phyloP scores from a whole-genome alignment of 116 monocot genomes.

The Zostera marina region DNA sequence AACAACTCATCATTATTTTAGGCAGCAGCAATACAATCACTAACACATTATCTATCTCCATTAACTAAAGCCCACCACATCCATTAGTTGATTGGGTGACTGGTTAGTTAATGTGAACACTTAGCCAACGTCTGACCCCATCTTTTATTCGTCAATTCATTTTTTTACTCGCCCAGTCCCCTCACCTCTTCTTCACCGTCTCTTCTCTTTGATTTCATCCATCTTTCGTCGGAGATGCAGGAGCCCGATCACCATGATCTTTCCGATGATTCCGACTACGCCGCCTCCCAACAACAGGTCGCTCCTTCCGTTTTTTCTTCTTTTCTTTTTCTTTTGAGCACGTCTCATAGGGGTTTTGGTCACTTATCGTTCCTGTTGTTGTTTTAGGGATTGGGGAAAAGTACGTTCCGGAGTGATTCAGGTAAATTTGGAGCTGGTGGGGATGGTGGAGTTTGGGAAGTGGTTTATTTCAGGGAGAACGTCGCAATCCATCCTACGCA shows the following conservation, averaged over 20 bases:
- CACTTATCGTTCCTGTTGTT: constrained; percentile 1
- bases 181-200: too few relatives aligned
- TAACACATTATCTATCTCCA: too few relatives aligned
- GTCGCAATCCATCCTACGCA: constrained; percentile 76
- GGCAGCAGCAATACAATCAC: too few relatives aligned
- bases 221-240: constrained; percentile 15
- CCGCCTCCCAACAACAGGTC: constrained; percentile 57
- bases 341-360: neutral
- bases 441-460: constrained; percentile 13
- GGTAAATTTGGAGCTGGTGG: constrained; percentile 6
- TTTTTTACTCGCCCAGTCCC: too few relatives aligned
- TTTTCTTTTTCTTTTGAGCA: neutral
- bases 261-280: constrained; percentile 89
- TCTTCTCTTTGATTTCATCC: neutral
- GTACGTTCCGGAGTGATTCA: constrained; percentile 26
- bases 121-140: too few relatives aligned
- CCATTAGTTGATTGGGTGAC: too few relatives aligned
- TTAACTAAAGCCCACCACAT: too few relatives aligned
- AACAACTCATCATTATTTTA: too few relatives aligned
- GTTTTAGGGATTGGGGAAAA: constrained; percentile 16
- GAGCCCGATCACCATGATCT: constrained; percentile 63
- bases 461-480: constrained; percentile 60
- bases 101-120: too few relatives aligned
- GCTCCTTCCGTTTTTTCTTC: neutral
- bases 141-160: too few relatives aligned